Base-by-base conservation (phyloP, 805 yeast genomes). In the Pichia nanzhaoensis region DNA sequence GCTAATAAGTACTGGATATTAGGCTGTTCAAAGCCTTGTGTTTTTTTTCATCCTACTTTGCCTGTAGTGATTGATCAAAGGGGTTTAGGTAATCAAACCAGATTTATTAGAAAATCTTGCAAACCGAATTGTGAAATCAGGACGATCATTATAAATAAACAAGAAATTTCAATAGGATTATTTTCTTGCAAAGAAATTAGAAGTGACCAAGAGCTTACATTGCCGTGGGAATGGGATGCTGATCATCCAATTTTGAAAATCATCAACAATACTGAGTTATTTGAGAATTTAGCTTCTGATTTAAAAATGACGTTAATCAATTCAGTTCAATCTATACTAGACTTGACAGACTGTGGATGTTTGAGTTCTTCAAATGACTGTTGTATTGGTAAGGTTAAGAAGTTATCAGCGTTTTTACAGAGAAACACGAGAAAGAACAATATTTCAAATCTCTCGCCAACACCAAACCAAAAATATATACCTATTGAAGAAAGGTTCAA, bases 151-250 rank as follows among this genome's bases (percentile, higher is more conserved):
- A 69, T 84, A 9, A 58, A 55, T 12, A 60, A 63, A 34, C 41
- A 57, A 0, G 52, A 48, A 31, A 63, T 74, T 40, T 74, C 71
- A 44, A 80, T 85, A 56, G 68, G 77, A 8, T 69, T 86, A 9
- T 68, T 68, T 24, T 76, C 96, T 0, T 61, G 71, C 1, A 72
- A 68, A 39, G 75, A 76, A 2, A 75, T 90, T 22, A 68, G 70
- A 42, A 62, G 71, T 9, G 88, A 79, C n/a, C 76, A 80, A 34
- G 97, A 90, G 57, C 63, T 91, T 18, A 74, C 90, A 0, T 62
- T 88, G 9, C 77, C 80, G 2, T 91, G 98, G 98, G 86, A 82
- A 48, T 91, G 96, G 95, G 95, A 89, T 57, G 58, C 64, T 3
- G 51, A 67, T 16, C 96, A 89, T 59, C 95, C 97, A 2, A 84